Percentiles rank a stretch among this genome's conserved stretches.
Evolutionary conservation across 257 asterid species (phyloP).

Genomic region (Linderniella brevidens): DNA sequence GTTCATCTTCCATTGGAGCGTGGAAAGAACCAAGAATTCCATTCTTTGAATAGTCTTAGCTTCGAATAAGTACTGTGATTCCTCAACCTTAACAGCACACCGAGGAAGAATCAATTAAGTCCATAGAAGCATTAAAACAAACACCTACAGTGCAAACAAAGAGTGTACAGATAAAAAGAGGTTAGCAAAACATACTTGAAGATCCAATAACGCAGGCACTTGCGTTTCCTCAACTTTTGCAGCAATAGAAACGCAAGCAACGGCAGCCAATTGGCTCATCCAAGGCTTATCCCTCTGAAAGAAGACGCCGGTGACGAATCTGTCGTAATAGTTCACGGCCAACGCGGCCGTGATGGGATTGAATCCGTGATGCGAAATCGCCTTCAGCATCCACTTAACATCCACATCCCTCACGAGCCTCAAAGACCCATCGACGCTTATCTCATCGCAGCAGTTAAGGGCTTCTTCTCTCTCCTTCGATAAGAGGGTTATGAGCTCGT

Average conservation of each 20-base stretch:
- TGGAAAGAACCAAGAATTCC: constrained; percentile 49
- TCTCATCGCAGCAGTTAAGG: constrained; percentile 12
- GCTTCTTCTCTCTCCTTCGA: constrained; percentile 39
- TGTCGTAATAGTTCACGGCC: constrained; percentile 54
- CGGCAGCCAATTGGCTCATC: constrained; percentile 87
- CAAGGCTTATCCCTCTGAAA: constrained; percentile 87
- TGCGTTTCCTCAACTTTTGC: constrained; percentile 90
- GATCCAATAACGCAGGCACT: constrained; percentile 67
- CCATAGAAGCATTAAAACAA: constrained; percentile 17
- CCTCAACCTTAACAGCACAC: constrained; percentile 27
- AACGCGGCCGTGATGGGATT: constrained; percentile 44
- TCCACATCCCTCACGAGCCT: constrained; percentile 38
- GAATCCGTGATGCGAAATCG: constrained; percentile 34
- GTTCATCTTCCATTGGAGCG: constrained; percentile 48
- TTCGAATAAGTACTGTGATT: constrained; percentile 39
- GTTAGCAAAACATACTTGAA: constrained; percentile 42
- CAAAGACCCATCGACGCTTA: constrained; percentile 25
- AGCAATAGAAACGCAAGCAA: constrained; percentile 91
- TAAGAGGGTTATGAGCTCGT: constrained; percentile 42
- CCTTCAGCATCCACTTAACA: constrained; percentile 59
- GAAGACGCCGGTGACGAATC: constrained; percentile 36
- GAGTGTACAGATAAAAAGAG: neutral
- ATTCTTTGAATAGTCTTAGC: constrained; percentile 56
- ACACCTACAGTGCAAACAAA: neutral
- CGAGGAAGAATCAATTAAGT: constrained; percentile 2